These are phyloP conservation scores for Hydrangea macrophylla DNA, from an alignment of 148 eudicot species.

Conservation along the genomic window DNA sequence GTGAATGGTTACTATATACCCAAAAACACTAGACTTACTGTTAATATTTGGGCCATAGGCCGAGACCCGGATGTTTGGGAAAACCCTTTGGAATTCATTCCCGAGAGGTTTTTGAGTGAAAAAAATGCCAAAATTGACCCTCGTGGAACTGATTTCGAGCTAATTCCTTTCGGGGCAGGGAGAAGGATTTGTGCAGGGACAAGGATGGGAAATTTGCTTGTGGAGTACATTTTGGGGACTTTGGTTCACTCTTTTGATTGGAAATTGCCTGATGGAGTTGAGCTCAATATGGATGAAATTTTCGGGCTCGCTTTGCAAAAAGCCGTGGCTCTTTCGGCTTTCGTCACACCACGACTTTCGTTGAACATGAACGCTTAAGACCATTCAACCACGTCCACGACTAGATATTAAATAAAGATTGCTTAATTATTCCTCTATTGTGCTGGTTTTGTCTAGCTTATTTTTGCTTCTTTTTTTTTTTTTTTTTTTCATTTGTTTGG, in stretches of 20 bases:
- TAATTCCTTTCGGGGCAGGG: slow-evolving; percentile 46
- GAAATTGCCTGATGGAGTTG: slow-evolving; percentile 19
- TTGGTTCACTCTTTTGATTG: slow-evolving; percentile 40
- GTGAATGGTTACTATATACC: slow-evolving; percentile 33
- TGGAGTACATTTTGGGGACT: slow-evolving; percentile 29
- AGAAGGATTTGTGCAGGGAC: slow-evolving; percentile 48
- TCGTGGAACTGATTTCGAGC: slow-evolving; percentile 31
- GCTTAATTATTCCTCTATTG: too few species aligned
- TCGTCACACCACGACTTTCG: slow-evolving; percentile 5
- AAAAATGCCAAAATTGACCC: slow-evolving; percentile 18
- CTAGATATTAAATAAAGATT: too few species aligned
- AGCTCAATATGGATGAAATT: slow-evolving; percentile 31
- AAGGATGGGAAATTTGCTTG: slow-evolving; percentile 31
- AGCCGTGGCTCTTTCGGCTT: slow-evolving; percentile 17
- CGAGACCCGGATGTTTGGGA: slow-evolving; percentile 37
- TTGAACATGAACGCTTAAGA: too few species aligned
- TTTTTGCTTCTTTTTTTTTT: too few species aligned
- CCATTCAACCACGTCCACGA: too few species aligned
- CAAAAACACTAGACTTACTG: slow-evolving; percentile 24
- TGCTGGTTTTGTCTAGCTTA: too few species aligned
- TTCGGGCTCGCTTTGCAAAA: slow-evolving; percentile 38
- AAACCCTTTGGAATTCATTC: slow-evolving; percentile 29
- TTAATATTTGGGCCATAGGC: slow-evolving; percentile 41
- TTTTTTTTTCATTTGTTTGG: too few species aligned
- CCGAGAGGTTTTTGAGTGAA: slow-evolving; percentile 32